Percentiles rank a stretch among this genome's conserved stretches.
These are phyloP conservation scores for Pseudocercospora eumusae DNA, from an alignment of 2,329 filamentous ascomycete species.

Conservation along the genomic window DNA sequence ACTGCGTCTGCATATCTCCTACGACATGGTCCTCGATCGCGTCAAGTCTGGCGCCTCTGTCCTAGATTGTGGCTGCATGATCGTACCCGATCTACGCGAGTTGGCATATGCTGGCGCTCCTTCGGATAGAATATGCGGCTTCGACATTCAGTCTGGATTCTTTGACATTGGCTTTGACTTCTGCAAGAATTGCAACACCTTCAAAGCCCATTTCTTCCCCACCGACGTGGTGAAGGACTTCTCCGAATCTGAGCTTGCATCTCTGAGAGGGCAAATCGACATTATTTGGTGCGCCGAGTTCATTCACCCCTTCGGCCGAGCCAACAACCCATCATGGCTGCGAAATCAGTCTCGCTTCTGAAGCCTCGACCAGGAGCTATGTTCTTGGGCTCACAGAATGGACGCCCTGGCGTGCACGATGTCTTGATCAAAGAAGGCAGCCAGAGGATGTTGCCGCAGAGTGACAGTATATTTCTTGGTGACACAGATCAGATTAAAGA, in stretches of 20 bases:
- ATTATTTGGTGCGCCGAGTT: slow-evolving; percentile 23
- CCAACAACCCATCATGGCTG: slow-evolving; percentile 11
- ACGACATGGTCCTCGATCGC: slow-evolving; percentile 15
- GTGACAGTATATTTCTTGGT: slow-evolving; percentile 13
- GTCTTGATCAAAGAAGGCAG: slow-evolving; percentile 7
- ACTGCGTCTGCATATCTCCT: slow-evolving; percentile 13
- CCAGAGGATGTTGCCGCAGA: slow-evolving; percentile 1
- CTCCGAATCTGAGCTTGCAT: slow-evolving; percentile 8
- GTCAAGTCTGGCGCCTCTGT: slow-evolving; percentile 20
- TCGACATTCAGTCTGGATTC: slow-evolving; percentile 20
- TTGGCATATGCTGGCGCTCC: slow-evolving; percentile 21
- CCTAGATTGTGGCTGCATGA: slow-evolving; percentile 23
- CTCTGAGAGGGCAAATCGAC: slow-evolving; percentile 18
- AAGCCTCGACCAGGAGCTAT: slow-evolving; percentile 15
- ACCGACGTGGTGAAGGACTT: slow-evolving; percentile 15
- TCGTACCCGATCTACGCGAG: slow-evolving; percentile 21
- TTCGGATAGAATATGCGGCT: slow-evolving; percentile 21
- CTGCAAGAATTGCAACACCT: slow-evolving; percentile 14
- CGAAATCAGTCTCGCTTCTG: slow-evolving; percentile 15
- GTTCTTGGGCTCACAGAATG: slow-evolving; percentile 24
- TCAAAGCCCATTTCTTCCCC: slow-evolving; percentile 18
- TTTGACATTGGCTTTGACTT: slow-evolving; percentile 22
- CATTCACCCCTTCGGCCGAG: slow-evolving; percentile 21
- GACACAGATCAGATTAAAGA: slow-evolving; percentile 13
- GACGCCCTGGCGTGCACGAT: slow-evolving; percentile 12